phyloP scores from a whole-genome alignment of 1,284 basidiomycete genomes.

The Austroboletus novae-zelandiae region DNA sequence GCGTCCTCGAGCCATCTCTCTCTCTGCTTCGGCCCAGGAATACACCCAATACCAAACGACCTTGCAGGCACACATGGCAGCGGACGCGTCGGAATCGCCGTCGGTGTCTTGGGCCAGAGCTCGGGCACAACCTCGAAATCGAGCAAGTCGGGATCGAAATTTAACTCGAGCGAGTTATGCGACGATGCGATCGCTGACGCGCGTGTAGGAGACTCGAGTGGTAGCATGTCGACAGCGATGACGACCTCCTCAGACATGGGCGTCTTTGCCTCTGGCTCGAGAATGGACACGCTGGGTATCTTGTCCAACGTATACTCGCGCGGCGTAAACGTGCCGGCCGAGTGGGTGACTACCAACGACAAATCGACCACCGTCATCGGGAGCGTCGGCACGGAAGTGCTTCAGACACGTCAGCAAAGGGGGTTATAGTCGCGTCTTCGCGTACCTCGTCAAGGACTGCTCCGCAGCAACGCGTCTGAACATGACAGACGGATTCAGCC shows the following conservation, averaged over 20 bases:
- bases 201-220: constrained; percentile 38
- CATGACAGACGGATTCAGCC: neutral
- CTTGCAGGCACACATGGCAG: neutral
- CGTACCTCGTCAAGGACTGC: constrained; percentile 13
- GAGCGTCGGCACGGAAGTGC: constrained; percentile 12
- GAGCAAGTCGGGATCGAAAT: constrained; percentile 22
- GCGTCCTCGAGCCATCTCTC: neutral
- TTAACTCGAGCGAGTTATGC: constrained; percentile 28
- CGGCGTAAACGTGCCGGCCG: constrained; percentile 11
- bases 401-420: constrained; percentile 11
- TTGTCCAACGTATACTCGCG: constrained; percentile 1
- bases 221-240: constrained; percentile 7
- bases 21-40: neutral
- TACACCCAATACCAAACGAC: neutral
- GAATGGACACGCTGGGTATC: neutral
- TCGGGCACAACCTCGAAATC: constrained; percentile 2
- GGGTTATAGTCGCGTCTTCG: neutral
- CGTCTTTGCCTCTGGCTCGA: constrained; percentile 1
- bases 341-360: constrained; percentile 5
- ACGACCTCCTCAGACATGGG: neutral
- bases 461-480: neutral
- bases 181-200: constrained; percentile 28
- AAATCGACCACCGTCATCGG: constrained; percentile 29
- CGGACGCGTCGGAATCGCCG: constrained; percentile 9
- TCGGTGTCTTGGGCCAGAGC: constrained; percentile 23